phyloP scores from a whole-genome alignment of 2,329 filamentous ascomycete species.

The Colletotrichum sansevieriae region DNA sequence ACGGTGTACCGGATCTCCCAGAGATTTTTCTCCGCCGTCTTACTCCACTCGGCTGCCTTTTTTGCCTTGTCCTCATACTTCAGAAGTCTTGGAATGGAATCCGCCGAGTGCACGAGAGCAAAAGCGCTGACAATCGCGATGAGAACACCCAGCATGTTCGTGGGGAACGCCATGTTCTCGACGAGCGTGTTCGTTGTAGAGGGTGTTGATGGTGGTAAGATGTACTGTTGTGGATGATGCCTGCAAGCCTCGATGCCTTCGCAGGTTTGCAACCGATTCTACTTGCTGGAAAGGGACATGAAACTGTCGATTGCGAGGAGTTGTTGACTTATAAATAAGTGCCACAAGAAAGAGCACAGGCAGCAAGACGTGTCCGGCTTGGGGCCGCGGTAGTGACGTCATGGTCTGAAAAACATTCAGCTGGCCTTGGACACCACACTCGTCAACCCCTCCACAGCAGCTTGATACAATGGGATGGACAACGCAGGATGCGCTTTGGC shows the following conservation, averaged over 20 bases:
- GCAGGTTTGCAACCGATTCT: not conserved
- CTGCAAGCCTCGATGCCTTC: not conserved
- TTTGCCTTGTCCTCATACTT: slow-evolving; percentile 48
- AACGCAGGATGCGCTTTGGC: slow-evolving; percentile 34
- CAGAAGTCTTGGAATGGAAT: slow-evolving; percentile 47
- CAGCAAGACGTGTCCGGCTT: not conserved
- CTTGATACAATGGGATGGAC: slow-evolving; percentile 20
- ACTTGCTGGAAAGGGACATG: slow-evolving; percentile 1
- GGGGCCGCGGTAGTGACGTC: slow-evolving; percentile 24
- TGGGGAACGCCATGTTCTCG: slow-evolving; percentile 40
- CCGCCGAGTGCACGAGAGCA: slow-evolving; percentile 43
- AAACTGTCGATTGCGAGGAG: not conserved
- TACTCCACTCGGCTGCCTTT: slow-evolving; percentile 50
- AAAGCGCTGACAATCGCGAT: slow-evolving; percentile 44
- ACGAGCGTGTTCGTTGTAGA: not conserved
- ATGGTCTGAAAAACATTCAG: slow-evolving; percentile 9
- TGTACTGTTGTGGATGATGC: not conserved
- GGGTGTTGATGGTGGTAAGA: not conserved
- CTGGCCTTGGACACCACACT: slow-evolving; percentile 8
- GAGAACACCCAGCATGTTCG: slow-evolving; percentile 36
- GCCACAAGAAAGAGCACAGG: slow-evolving; percentile 18
- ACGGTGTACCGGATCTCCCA: slow-evolving; percentile 49
- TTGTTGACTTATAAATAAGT: not conserved
- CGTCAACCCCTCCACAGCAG: not conserved
- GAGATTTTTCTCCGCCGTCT: slow-evolving; percentile 45